Percentiles rank a stretch among this genome's conserved stretches.
Conservation (phyloP, 495 filamentous ascomycete genomes). For the Copromyces sp. region DNA sequence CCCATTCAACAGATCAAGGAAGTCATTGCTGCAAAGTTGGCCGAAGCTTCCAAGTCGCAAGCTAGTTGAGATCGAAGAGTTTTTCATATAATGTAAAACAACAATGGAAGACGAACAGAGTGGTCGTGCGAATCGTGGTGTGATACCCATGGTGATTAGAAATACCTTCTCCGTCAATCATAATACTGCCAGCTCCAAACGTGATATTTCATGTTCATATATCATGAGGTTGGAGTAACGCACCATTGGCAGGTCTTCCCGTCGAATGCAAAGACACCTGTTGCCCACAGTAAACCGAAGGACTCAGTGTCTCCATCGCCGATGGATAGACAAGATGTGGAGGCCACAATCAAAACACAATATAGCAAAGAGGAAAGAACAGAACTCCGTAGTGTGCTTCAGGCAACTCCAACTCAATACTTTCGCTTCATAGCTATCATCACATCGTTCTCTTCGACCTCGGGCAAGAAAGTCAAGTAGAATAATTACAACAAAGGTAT, state of each 20-base stretch:
- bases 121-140: not conserved
- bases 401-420: not conserved
- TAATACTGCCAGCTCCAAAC: not conserved
- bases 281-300: not conserved
- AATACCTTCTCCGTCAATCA: not conserved
- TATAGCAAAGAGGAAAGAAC: not conserved
- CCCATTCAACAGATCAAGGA: conserved; percentile 45
- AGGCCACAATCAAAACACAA: not conserved
- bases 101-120: not conserved
- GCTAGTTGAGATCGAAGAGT: not conserved
- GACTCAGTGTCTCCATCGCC: not conserved
- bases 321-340: not conserved
- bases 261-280: not conserved
- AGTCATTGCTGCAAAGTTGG: conserved; percentile 32
- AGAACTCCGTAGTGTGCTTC: not conserved
- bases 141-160: not conserved
- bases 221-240: not conserved
- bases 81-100: not conserved
- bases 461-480: not conserved
- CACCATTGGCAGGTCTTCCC: not conserved
- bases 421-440: not conserved
- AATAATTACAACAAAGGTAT: not conserved
- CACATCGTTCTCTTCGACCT: not conserved
- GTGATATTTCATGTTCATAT: not conserved
- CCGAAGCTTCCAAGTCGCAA: conserved; percentile 12